A percentile compares a stretch with the other conserved stretches of the same genome.
These are phyloP conservation scores for Neodidymelliopsis sp. DNA, from an alignment of 2,329 filamentous ascomycete genomes.

Conservation along the genomic window DNA sequence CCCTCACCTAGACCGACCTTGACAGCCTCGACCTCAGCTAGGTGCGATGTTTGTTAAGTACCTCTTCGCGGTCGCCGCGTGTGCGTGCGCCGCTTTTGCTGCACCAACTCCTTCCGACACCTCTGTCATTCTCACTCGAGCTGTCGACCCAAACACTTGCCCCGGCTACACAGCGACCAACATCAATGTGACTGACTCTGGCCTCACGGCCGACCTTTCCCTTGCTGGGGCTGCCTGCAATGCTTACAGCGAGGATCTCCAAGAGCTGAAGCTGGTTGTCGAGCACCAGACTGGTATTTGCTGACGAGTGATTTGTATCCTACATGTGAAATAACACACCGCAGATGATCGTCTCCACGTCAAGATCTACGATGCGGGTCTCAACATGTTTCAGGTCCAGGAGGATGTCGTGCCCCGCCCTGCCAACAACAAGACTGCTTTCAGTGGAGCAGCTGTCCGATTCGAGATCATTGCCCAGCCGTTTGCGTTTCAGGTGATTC, in stretches of 20 bases:
- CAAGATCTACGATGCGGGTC: conserved; percentile 73
- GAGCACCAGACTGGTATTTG: conserved; percentile 69
- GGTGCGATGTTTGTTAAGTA: conserved; percentile 26
- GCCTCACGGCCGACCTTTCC: conserved; percentile 72
- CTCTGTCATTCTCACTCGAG: conserved; percentile 12
- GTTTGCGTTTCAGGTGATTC: conserved; percentile 72
- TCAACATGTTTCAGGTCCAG: conserved; percentile 77
- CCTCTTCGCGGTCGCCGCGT: conserved; percentile 27
- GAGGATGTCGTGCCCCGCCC: conserved; percentile 72
- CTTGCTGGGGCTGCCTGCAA: conserved; percentile 73
- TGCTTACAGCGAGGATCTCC: conserved; percentile 65
- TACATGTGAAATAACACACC: conserved; percentile 16
- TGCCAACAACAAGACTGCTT: conserved; percentile 42
- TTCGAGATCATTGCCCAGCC: conserved; percentile 65
- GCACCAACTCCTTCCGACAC: conserved; percentile 23
- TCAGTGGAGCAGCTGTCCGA: conserved; percentile 56
- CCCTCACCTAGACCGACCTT: neutral
- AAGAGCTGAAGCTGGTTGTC: conserved; percentile 64
- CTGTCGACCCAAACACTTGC: conserved; percentile 59
- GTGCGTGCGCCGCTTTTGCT: conserved; percentile 24
- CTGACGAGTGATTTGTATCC: too few species aligned
- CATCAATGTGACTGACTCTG: conserved; percentile 59
- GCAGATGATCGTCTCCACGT: conserved; percentile 74
- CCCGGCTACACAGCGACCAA: conserved; percentile 73
- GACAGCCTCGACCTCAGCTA: neutral